Conservation (phyloP, 164 flowering plant species). For the Vitis labrusca region DNA sequence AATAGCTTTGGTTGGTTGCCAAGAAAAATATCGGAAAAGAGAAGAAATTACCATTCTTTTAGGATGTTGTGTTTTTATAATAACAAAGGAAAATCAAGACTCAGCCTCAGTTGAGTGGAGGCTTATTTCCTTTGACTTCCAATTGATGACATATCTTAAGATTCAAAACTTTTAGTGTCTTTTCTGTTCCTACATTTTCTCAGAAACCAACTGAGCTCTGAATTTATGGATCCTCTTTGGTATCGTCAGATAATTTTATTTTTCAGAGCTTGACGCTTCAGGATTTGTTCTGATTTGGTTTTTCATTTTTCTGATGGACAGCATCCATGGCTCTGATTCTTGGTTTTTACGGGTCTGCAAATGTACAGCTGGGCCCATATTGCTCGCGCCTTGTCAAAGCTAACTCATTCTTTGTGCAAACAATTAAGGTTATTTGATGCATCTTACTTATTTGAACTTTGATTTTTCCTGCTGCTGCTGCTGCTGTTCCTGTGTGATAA, state of each 20-base stretch:
- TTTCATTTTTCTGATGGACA: conserved; percentile 26
- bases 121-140: neutral
- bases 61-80: neutral
- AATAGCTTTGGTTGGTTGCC: neutral
- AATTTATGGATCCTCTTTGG: too few species aligned
- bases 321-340: conserved; percentile 63
- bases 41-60: neutral
- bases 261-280: neutral
- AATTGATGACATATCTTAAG: neutral
- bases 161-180: neutral
- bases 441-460: neutral
- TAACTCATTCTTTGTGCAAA: conserved; percentile 50
- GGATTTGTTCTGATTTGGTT: conserved; percentile 8
- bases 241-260: neutral
- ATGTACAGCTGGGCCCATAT: conserved; percentile 48
- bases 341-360: conserved; percentile 53
- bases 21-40: neutral
- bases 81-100: neutral
- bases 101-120: neutral
- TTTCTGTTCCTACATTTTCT: neutral
- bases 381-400: conserved; percentile 48
- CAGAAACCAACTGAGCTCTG: neutral
- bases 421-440: conserved; percentile 42
- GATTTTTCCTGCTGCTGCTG: neutral
- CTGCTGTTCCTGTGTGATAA: neutral